These are phyloP conservation scores for Alternaria novae-zelandiae DNA, from an alignment of 2,329 filamentous ascomycete genomes.

Conservation along the genomic window DNA sequence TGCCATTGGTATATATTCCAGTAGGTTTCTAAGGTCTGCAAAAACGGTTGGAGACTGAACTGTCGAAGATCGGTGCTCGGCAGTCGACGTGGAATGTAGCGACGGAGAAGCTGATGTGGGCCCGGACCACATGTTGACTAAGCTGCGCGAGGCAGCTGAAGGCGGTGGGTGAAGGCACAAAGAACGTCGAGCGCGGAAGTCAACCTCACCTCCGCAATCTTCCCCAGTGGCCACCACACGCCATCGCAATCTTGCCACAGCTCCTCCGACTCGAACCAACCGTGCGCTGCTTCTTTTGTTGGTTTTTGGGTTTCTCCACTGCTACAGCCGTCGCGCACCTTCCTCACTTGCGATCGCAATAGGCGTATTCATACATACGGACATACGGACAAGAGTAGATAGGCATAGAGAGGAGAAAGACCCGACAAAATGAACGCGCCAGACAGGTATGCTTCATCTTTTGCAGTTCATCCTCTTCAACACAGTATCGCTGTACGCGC, in stretches of 20 bases:
- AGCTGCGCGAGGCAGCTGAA: constrained; percentile 7
- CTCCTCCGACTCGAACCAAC: not conserved
- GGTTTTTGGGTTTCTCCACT: not conserved
- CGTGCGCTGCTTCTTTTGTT: not conserved
- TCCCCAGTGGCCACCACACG: not conserved
- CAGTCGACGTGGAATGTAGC: not conserved
- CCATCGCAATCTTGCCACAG: not conserved
- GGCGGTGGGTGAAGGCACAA: constrained; percentile 29
- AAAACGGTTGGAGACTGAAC: not conserved
- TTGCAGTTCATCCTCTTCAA: not conserved
- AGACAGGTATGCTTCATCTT: constrained; percentile 39
- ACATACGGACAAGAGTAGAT: constrained; percentile 3
- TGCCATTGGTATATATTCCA: not conserved
- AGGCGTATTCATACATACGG: not conserved
- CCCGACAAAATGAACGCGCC: constrained; percentile 46
- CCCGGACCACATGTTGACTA: not conserved
- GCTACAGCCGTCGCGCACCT: not conserved
- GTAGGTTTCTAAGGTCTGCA: not conserved
- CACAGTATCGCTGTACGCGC: constrained; percentile 7
- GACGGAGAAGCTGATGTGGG: not conserved
- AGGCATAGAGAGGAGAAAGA: constrained; percentile 9
- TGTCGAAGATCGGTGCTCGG: not conserved
- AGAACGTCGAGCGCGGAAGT: constrained; percentile 15
- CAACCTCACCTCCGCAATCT: constrained; percentile 15
- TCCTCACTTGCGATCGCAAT: constrained; percentile 2